Evolutionary conservation across 352 stramenopile genomes (phyloP).

Genomic region (Phytophthora podocarpi): DNA sequence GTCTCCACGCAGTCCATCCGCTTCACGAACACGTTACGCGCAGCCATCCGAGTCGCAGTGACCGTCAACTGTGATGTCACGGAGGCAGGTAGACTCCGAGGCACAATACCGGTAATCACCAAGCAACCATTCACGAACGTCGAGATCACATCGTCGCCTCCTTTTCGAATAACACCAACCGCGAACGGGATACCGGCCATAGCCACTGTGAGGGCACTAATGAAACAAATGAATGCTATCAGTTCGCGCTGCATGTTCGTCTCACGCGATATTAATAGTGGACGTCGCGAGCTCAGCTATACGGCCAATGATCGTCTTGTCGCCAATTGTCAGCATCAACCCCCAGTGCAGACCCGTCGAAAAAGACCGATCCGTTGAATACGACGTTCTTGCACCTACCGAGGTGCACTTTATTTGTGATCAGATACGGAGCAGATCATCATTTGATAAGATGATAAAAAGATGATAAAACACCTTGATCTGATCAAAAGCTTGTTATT

Average conservation of each 20-base stretch:
- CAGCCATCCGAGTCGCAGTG: slow-evolving; percentile 75
- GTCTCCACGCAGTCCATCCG: slow-evolving; percentile 90
- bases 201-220: slow-evolving; percentile 36
- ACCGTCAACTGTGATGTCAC: slow-evolving; percentile 90
- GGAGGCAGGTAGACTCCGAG: slow-evolving; percentile 91
- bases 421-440: too few species aligned
- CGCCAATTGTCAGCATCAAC: slow-evolving; percentile 48
- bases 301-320: slow-evolving; percentile 58
- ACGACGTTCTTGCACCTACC: slow-evolving; percentile 54
- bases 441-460: too few species aligned
- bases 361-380: slow-evolving; percentile 56
- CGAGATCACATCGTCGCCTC: slow-evolving; percentile 38
- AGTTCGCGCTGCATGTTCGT: slow-evolving; percentile 57
- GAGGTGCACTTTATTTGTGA: too few species aligned
- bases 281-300: slow-evolving; percentile 54
- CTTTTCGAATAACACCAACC: slow-evolving; percentile 42
- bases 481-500: too few species aligned
- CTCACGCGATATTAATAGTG: slow-evolving; percentile 27
- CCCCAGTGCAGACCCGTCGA: slow-evolving; percentile 50
- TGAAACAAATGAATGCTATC: slow-evolving; percentile 52
- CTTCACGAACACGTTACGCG: slow-evolving; percentile 90
- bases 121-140: slow-evolving; percentile 57
- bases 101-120: slow-evolving; percentile 64
- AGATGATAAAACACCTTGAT: too few species aligned
- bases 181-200: slow-evolving; percentile 42